Evolutionary conservation across 164 flowering plant genomes (phyloP), one percentile per base, ranked within the genome.

Genomic region (Protea cynaroides): DNA sequence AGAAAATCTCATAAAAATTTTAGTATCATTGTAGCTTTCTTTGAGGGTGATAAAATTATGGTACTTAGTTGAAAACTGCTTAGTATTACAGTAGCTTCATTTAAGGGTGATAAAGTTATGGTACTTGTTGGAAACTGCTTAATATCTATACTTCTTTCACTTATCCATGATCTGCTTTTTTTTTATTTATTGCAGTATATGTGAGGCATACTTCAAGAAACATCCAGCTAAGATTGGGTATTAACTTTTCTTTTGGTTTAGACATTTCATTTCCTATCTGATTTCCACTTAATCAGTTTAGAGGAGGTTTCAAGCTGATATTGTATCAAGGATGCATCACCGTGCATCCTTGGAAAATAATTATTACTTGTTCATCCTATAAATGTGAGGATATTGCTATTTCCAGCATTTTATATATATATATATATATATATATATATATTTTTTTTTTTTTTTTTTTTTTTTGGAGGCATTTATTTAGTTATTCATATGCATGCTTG

Each of bases 121-220:
- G 36, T 40, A 1, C 12, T 44, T 58, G 69, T 36, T 29, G 34
- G 4, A 29, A 29, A 29, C 34, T 29, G 34, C 34, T 29, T 29
- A 29, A 4, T 55, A 10, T n/a, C n/a, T 62, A 25, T 22, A 24
- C 14, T 51, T 40, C 2, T 22, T 66, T 76, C 25, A 78, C 64
- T 61, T 65, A 29, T 4, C 34, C 3, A 4, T 56, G 34, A 69
- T 53, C 57, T 24, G 58, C 34, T 29, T 0, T 59, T 65, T 2
- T 34, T 43, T 62, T n/a, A n/a, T n/a, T 22, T 59, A 67, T 59
- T 76, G 62, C 92, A 94, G 99, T 73, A 89, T 94, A 81, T 88
- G 96, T 66, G 99, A 94, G 76, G 84, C 99, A 18, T 94, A 94
- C 82, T 94, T 91, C 90, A 91, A 86, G 81, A 94, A 94, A 59